phyloP scores from a whole-genome alignment of 768 basidiomycete species.

The Russula foetens region DNA sequence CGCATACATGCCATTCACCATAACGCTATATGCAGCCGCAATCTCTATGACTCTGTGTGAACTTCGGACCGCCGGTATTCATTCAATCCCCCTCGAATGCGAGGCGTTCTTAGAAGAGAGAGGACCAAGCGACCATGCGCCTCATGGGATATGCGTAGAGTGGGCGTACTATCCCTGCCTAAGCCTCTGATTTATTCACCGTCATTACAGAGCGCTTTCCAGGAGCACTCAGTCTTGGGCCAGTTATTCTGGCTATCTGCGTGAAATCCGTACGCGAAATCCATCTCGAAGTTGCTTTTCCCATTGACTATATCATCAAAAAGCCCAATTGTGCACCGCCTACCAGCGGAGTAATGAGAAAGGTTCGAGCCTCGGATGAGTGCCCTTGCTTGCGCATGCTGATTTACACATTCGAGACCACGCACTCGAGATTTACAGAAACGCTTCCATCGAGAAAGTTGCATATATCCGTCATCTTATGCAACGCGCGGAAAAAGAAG shows the following conservation, averaged over 20 bases:
- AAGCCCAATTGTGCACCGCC: slow-evolving; percentile 19
- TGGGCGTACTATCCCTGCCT: neutral
- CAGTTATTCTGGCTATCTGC: slow-evolving; percentile 21
- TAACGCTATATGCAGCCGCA: slow-evolving; percentile 5
- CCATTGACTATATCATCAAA: neutral
- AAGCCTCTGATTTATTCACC: neutral
- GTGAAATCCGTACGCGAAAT: slow-evolving; percentile 17
- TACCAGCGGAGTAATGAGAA: slow-evolving; percentile 17
- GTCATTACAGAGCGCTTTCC: slow-evolving; percentile 14
- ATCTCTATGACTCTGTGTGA: slow-evolving; percentile 21
- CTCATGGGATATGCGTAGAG: slow-evolving; percentile 18
- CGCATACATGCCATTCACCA: neutral
- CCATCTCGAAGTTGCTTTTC: neutral
- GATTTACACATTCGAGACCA: neutral
- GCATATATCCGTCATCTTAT: slow-evolving; percentile 16
- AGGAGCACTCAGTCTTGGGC: slow-evolving; percentile 21
- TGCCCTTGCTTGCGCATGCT: neutral
- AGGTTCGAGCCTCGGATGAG: neutral
- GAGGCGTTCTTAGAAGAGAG: slow-evolving; percentile 8
- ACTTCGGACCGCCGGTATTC: slow-evolving; percentile 14
- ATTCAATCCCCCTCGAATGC: slow-evolving; percentile 20
- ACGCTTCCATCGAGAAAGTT: slow-evolving; percentile 18
- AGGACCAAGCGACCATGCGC: neutral
- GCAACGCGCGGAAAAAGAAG: slow-evolving; percentile 6
- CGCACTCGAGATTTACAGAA: slow-evolving; percentile 19